A percentile compares a stretch with the other conserved stretches of the same genome.
phyloP scores from a whole-genome alignment of 2,329 filamentous ascomycete genomes.

The Microdochium trichocladiopsis region DNA sequence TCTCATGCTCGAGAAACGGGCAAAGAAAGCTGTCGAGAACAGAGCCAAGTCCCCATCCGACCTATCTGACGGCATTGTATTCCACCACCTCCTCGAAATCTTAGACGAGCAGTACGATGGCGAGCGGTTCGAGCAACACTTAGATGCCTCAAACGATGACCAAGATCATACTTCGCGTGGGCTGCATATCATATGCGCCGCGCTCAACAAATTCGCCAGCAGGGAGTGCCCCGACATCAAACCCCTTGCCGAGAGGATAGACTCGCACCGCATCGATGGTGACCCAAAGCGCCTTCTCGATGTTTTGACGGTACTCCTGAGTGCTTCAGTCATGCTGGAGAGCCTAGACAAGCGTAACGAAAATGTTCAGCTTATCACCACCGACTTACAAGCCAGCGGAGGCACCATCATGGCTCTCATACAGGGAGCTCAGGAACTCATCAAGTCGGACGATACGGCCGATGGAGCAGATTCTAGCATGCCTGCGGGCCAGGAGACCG shows the following conservation, averaged over 20 bases:
- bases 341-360: conserved; percentile 37
- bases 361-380: conserved; percentile 13
- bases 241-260: conserved; percentile 42
- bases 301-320: conserved; percentile 56
- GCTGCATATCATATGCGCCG: conserved; percentile 47
- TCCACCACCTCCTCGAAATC: conserved; percentile 50
- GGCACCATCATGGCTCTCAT: conserved; percentile 33
- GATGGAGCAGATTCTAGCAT: conserved; percentile 20
- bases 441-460: conserved; percentile 30
- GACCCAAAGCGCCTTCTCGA: conserved; percentile 49
- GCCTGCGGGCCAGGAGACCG: conserved; percentile 16
- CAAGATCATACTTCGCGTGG: conserved; percentile 33
- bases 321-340: conserved; percentile 54
- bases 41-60: background rate
- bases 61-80: conserved; percentile 38
- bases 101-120: conserved; percentile 51
- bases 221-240: conserved; percentile 43
- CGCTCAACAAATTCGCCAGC: conserved; percentile 47
- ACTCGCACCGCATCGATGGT: conserved; percentile 52
- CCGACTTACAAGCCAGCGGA: conserved; percentile 1
- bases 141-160: conserved; percentile 34
- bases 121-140: conserved; percentile 40
- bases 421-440: conserved; percentile 26
- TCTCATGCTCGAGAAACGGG: background rate
- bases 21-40: background rate